Percentiles rank a stretch among this genome's conserved stretches.
Evolutionary conservation across 176 grass and related monocot genomes (phyloP).

Genomic region (Dactylis glomerata): DNA sequence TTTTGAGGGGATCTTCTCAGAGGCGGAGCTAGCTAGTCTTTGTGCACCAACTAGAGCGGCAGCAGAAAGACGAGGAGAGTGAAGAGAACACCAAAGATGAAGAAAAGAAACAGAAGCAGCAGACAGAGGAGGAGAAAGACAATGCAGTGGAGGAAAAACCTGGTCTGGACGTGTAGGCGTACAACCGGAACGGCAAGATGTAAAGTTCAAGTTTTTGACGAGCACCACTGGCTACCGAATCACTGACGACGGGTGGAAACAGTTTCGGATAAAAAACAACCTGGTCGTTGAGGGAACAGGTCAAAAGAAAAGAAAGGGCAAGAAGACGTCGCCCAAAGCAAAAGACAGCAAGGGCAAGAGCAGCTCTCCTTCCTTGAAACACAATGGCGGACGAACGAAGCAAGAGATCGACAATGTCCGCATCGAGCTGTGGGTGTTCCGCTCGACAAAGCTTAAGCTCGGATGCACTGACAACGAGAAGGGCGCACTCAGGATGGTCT

Average conservation of each 20-base stretch:
- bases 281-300: neutral
- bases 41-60: neutral
- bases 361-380: neutral
- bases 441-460: neutral
- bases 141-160: neutral
- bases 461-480: neutral
- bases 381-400: neutral
- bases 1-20: neutral
- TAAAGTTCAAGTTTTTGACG: neutral
- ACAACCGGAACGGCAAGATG: neutral
- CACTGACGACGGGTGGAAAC: accelerated
- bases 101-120: neutral
- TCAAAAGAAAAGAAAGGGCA: neutral
- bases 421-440: slow-evolving; percentile 1
- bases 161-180: neutral
- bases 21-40: neutral
- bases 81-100: neutral
- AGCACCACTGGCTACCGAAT: neutral
- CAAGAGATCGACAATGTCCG: neutral
- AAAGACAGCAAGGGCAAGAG: too few species aligned
- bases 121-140: neutral
- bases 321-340: neutral
- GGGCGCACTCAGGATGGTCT: neutral
- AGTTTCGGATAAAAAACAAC: neutral
- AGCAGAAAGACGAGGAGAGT: neutral